Percentiles rank a stretch among this genome's conserved stretches.
These are phyloP conservation scores for Septoria linicola DNA, from an alignment of 2,329 filamentous ascomycete species.

Conservation along the genomic window DNA sequence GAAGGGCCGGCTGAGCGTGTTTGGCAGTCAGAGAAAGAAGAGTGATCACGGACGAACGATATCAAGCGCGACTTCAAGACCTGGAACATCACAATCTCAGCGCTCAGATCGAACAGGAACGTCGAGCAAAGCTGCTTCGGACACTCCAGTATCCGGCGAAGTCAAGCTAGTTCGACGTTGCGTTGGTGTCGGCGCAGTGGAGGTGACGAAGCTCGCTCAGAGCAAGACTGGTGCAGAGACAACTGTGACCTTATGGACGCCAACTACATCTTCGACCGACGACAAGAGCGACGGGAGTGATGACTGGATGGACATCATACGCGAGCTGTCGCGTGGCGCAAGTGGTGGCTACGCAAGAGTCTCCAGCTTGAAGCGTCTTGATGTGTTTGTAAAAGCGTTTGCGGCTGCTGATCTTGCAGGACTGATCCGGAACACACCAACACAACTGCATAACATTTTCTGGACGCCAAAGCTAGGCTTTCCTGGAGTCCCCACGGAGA, in stretches of 20 bases:
- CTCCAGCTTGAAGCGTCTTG: constrained; percentile 66
- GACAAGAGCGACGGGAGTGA: constrained; percentile 61
- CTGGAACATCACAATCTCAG: constrained; percentile 31
- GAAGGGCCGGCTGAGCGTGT: constrained; percentile 53
- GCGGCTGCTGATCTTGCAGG: constrained; percentile 72
- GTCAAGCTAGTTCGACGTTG: constrained; percentile 62
- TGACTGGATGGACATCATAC: constrained; percentile 72
- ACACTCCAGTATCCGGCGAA: constrained; percentile 29
- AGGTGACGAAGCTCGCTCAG: constrained; percentile 57
- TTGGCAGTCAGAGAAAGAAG: constrained; percentile 63
- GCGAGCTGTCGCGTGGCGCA: constrained; percentile 69
- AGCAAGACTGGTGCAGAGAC: constrained; percentile 28
- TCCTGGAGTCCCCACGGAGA: constrained; percentile 82
- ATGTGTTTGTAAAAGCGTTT: constrained; percentile 77
- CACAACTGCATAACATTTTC: constrained; percentile 74
- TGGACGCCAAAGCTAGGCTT: constrained; percentile 91
- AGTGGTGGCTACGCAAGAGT: constrained; percentile 62
- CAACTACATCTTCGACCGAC: constrained; percentile 51
- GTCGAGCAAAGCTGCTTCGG: constrained; percentile 19
- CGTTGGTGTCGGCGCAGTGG: constrained; percentile 74
- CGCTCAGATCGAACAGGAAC: constrained; percentile 25
- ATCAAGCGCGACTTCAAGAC: constrained; percentile 24
- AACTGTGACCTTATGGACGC: constrained; percentile 70
- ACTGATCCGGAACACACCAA: constrained; percentile 83
- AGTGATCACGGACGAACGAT: constrained; percentile 23